These are phyloP conservation scores for Colletotrichum sp. DNA, from an alignment of 2,329 filamentous ascomycete genomes.

Conservation along the genomic window DNA sequence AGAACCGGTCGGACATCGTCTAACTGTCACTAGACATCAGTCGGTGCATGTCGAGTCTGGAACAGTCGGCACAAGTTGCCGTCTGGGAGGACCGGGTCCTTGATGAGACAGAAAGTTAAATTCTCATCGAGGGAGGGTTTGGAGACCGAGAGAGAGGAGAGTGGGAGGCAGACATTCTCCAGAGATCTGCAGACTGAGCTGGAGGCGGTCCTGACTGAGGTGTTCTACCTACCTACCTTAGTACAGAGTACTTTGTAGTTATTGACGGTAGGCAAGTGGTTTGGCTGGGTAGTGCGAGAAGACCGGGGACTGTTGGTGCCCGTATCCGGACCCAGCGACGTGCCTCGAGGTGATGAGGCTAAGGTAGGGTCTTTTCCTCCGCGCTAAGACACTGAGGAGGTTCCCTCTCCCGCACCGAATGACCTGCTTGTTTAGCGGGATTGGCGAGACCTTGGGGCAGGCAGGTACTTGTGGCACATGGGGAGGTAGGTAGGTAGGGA, in stretches of 20 bases:
- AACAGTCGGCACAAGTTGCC: constrained; percentile 16
- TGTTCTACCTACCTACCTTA: background rate
- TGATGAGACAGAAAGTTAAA: background rate
- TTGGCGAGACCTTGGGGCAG: background rate
- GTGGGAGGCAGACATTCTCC: background rate
- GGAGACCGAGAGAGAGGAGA: background rate
- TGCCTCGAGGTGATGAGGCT: background rate
- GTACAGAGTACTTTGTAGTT: background rate
- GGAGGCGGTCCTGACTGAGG: background rate
- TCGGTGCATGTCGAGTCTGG: background rate
- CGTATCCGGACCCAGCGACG: background rate
- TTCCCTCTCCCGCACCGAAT: background rate
- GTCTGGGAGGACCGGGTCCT: background rate
- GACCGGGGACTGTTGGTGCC: background rate
- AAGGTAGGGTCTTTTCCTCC: background rate
- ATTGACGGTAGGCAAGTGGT: background rate
- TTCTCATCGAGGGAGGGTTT: background rate
- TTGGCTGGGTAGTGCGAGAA: background rate
- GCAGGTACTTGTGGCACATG: background rate
- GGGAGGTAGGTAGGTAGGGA: background rate
- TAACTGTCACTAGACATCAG: background rate
- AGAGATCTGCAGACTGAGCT: background rate
- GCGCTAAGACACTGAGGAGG: background rate
- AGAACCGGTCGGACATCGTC: background rate
- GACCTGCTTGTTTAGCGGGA: background rate